Evolutionary conservation across 148 eudicot genomes (phyloP).

Genomic region (Euryodendron excelsum): DNA sequence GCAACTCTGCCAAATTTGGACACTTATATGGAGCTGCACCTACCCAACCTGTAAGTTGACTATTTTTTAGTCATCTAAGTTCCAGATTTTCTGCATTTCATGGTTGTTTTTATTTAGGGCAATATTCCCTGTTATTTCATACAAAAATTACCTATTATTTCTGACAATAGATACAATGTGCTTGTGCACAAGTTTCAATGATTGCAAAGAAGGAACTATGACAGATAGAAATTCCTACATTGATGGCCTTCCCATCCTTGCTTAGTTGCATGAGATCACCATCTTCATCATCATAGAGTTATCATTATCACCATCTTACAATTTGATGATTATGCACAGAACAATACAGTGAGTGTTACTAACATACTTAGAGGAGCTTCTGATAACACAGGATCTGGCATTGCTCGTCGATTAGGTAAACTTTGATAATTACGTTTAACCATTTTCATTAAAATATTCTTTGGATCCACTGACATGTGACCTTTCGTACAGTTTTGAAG

Average conservation of each 20-base stretch:
- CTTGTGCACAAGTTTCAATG: background rate
- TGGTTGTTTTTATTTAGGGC: background rate
- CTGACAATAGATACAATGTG: background rate
- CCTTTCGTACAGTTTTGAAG: conserved; percentile 53
- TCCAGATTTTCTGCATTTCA: background rate
- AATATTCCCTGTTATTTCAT: background rate
- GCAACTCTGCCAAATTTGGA: conserved; percentile 55
- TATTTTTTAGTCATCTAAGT: background rate
- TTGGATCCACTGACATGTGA: conserved; percentile 14
- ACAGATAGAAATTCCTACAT: background rate
- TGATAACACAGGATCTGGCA: no score
- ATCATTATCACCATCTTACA: background rate
- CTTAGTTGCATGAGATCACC: no score
- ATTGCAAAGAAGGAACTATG: background rate
- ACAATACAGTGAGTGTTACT: conserved; percentile 60
- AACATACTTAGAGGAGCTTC: no score
- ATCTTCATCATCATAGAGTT: background rate
- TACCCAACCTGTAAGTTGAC: conserved; percentile 50
- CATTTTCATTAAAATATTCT: background rate
- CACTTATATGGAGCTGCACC: conserved; percentile 58
- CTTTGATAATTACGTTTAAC: background rate
- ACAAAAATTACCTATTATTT: background rate
- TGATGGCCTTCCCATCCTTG: background rate
- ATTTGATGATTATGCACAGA: conserved; percentile 37
- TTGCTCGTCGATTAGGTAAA: conserved; percentile 82